Evolutionary conservation across 768 basidiomycete genomes (phyloP).

Genomic region (Ephemerocybe angulata): DNA sequence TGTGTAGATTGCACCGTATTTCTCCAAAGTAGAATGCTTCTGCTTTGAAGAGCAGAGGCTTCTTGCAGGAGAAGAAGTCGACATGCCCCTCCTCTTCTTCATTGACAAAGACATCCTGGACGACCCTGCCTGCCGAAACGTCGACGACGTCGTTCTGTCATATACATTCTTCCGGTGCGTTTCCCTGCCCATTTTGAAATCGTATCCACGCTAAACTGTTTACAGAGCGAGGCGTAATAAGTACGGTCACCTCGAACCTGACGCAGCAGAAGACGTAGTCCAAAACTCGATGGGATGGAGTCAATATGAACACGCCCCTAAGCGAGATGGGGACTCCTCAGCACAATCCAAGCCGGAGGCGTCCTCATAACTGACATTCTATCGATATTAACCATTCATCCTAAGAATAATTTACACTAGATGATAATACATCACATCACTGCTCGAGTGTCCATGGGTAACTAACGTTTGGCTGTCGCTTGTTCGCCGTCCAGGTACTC

Average conservation of each 20-base stretch:
- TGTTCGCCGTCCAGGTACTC: background rate
- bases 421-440: slow-evolving; percentile 1
- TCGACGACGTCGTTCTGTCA: slow-evolving; percentile 89
- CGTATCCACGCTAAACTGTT: background rate
- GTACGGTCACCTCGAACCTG: slow-evolving; percentile 85
- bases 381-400: background rate
- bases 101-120: slow-evolving; percentile 97
- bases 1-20: slow-evolving; percentile 98
- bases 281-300: slow-evolving; percentile 79
- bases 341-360: background rate
- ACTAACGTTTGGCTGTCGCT: background rate
- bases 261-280: slow-evolving; percentile 76
- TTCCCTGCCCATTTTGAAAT: background rate
- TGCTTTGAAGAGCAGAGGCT: slow-evolving; percentile 99
- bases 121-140: slow-evolving; percentile 80
- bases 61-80: slow-evolving; percentile 92
- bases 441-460: background rate
- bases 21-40: slow-evolving; percentile 99
- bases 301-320: slow-evolving; percentile 53
- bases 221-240: slow-evolving; percentile 80
- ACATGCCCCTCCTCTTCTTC: slow-evolving; percentile 98
- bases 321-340: too few relatives aligned
- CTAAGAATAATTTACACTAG: background rate
- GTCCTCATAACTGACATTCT: background rate
- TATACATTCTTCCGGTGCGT: slow-evolving; percentile 96